Evolutionary conservation across 164 flowering plant species (phyloP).

Genomic region (Magnolia officinalis): DNA sequence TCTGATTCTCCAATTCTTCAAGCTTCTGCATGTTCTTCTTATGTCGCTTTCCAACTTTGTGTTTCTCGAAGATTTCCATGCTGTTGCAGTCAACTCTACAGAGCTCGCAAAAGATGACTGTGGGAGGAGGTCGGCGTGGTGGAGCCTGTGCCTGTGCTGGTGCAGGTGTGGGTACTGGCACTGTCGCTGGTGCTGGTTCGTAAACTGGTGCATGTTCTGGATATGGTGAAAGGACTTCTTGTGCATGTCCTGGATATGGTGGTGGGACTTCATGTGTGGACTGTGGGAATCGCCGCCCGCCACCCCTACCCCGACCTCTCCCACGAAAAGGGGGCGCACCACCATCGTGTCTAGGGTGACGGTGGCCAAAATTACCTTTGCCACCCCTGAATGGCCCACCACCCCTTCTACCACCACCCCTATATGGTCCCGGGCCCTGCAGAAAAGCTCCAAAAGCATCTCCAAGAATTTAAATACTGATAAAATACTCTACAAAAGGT

Average conservation of each 20-base stretch:
- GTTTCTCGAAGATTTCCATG: slow-evolving; percentile 49
- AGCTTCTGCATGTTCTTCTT: slow-evolving; percentile 39
- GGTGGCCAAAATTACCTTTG: slow-evolving; percentile 18
- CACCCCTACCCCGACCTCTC: slow-evolving; percentile 27
- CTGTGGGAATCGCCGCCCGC: slow-evolving; percentile 23
- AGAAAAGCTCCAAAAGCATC: slow-evolving; percentile 21
- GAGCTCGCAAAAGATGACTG: slow-evolving; percentile 49
- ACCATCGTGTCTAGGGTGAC: slow-evolving; percentile 22
- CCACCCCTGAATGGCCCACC: slow-evolving; percentile 36
- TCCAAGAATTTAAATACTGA: slow-evolving; percentile 1
- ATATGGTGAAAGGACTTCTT: slow-evolving; percentile 3
- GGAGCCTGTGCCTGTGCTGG: slow-evolving; percentile 3
- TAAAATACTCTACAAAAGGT: neutral
- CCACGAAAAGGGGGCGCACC: slow-evolving; percentile 20
- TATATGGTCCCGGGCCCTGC: slow-evolving; percentile 37
- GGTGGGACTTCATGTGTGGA: slow-evolving; percentile 12
- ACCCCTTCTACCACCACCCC: slow-evolving; percentile 41
- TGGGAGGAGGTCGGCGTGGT: slow-evolving; percentile 20
- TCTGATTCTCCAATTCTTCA: slow-evolving; percentile 19
- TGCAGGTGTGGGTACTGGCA: slow-evolving; percentile 9
- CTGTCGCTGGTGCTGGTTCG: neutral
- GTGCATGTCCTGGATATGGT: slow-evolving; percentile 1
- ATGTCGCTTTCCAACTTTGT: slow-evolving; percentile 57
- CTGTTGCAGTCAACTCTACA: slow-evolving; percentile 61
- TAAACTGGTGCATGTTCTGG: slow-evolving; percentile 3